Percentiles rank a stretch among this genome's conserved stretches.
These are phyloP conservation scores for Claviceps lovelessii DNA, from an alignment of 2,329 filamentous ascomycete genomes.

Conservation along the genomic window DNA sequence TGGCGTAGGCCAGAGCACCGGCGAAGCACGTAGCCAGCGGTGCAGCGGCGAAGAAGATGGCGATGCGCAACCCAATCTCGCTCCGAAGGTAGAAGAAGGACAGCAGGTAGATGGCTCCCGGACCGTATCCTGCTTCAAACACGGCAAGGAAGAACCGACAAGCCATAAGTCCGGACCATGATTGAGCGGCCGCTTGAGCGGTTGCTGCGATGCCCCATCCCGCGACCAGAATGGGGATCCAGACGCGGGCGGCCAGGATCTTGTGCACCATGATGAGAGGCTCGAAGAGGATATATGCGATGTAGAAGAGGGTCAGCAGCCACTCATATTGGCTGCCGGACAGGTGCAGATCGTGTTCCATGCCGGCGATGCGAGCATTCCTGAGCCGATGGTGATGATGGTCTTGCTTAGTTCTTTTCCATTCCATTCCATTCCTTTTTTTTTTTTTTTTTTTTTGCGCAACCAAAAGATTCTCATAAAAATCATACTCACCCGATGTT, in stretches of 20 bases:
- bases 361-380: conserved; percentile 12
- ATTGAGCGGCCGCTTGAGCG: conserved; percentile 29
- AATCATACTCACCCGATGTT: conserved; percentile 8
- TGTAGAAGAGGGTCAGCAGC: conserved; percentile 13
- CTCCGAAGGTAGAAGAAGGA: conserved; percentile 23
- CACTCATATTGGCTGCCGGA: conserved; percentile 10
- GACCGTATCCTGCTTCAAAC: conserved; percentile 18
- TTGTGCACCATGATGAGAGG: conserved; percentile 7
- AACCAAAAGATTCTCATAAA: background rate
- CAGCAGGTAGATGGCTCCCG: conserved; percentile 19
- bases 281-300: conserved; percentile 8
- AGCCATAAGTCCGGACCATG: conserved; percentile 30
- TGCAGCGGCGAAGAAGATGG: conserved; percentile 37
- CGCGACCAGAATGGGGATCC: conserved; percentile 4
- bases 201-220: conserved; percentile 12
- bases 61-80: conserved; percentile 19
- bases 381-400: conserved; percentile 1
- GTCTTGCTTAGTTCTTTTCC: background rate
- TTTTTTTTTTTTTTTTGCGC: background rate
- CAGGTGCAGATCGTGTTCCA: conserved; percentile 10
- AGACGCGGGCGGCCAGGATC: conserved; percentile 3
- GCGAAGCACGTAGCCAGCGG: conserved; percentile 55
- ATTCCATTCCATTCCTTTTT: no score
- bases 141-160: conserved; percentile 27
- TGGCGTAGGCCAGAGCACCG: conserved; percentile 49